These are phyloP conservation scores for Omphalotus guepiniiformis DNA, from an alignment of 768 basidiomycete genomes.

Conservation along the genomic window DNA sequence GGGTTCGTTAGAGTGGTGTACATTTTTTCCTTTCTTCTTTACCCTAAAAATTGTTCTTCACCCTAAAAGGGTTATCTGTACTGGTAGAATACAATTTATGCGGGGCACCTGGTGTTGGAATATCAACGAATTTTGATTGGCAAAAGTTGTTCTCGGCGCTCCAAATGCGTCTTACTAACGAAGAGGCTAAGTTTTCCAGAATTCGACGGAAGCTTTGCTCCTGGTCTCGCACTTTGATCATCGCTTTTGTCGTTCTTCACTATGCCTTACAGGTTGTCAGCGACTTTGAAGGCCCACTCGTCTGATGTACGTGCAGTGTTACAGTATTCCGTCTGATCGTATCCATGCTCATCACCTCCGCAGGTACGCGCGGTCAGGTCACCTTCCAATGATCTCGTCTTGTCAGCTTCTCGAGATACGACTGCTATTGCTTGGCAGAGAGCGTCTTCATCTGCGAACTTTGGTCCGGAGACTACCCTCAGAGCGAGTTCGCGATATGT, in stretches of 20 bases:
- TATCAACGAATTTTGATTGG: no score
- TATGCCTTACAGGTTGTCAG: constrained; percentile 78
- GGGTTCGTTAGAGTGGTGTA: constrained; percentile 87
- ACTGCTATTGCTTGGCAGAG: constrained; percentile 86
- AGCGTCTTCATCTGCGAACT: constrained; percentile 40
- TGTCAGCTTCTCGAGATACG: constrained; percentile 90
- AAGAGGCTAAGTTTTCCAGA: not conserved
- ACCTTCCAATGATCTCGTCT: constrained; percentile 69
- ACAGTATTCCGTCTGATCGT: not conserved
- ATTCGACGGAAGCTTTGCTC: constrained; percentile 15
- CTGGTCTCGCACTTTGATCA: constrained; percentile 9
- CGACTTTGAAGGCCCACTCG: constrained; percentile 64
- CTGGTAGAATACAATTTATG: no score
- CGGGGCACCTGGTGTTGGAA: no score
- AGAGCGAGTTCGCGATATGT: constrained; percentile 71
- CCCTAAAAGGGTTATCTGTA: no score
- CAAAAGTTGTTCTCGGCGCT: no score
- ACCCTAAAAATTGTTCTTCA: no score
- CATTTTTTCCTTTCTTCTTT: constrained; percentile 35
- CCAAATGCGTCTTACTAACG: not conserved
- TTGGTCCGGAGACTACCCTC: constrained; percentile 50
- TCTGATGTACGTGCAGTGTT: constrained; percentile 56
- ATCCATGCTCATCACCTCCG: constrained; percentile 14
- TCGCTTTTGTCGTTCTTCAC: constrained; percentile 7
- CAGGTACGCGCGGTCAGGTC: constrained; percentile 83